Evolutionary conservation across 345 rosid genomes (phyloP), one percentile per base, ranked within the genome.

Genomic region (Stellera chamaejasme): DNA sequence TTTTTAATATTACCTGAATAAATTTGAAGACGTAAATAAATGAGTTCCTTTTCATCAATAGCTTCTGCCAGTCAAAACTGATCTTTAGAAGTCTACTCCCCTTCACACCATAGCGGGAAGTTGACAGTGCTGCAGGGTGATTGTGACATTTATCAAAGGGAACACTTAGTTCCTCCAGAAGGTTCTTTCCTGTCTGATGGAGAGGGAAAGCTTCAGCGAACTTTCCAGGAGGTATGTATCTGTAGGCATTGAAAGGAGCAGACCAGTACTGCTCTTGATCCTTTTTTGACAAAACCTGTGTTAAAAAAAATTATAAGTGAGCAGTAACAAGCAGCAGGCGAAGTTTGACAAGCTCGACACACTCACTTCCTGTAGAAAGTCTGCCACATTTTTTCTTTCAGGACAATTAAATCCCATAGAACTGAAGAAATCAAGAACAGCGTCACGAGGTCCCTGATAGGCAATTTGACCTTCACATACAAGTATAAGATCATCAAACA

Each of bases 191-290:
- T 16, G 75, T 66, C 11, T 60, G 71, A 73, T 61, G 80, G 10
- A 72, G 76, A 63, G 65, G 77, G 69, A 93, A 93, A 64, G 89
- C 89, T 72, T 93, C 90, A 48, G 83, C 83, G 75, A 93, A 84
- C 65, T 82, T 87, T 67, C 89, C 84, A 14, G 95, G 96, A 62
- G 99, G 73, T 52, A 89, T 76, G 58, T 86, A 93, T 1, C 79
- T 77, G 52, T 87, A 93, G 46, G 97, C 91, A 45, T 77, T 66
- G 68, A 76, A 84, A 49, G 83, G 79, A 53, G 56, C 81, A 54
- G 88, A 87, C 99, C 97, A 93, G 56, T 93, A 93, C 74, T 93
- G 99, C 79, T 89, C 77, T 64, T 93, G 99, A 66, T 89, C 99
- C 66, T 93, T 93, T 72, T 77, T 84, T 19, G 99, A 93, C 12